Evolutionary conservation across 345 rosid genomes (phyloP), one percentile per base, ranked within the genome.

Genomic region (Chamaenerion angustifolium): DNA sequence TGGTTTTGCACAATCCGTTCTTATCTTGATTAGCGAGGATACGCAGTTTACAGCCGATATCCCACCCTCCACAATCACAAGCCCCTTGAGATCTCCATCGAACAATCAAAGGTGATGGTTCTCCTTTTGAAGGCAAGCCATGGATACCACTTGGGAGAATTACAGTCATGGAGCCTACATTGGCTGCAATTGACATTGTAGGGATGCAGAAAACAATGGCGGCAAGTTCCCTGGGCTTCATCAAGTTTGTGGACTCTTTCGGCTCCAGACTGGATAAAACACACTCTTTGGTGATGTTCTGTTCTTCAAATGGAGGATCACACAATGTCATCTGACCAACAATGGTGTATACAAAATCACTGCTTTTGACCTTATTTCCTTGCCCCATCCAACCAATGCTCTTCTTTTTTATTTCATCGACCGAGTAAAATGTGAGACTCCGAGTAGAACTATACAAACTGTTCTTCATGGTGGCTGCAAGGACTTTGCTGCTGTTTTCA

Each of bases 41-140:
- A 1, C 71, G 74, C 1, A 83, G 66, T 59, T 76, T 70, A 59
- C 98, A 90, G 52, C 95, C 98, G 13, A 83, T 71, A 70, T 90
- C 98, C 98, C 98, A 90, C 16, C 98, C 98, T 48, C 98, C 98
- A 47, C 95, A 90, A 57, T 90, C 95, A 25, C 98, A 90, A 15
- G 68, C 53, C 59, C 94, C 95, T 60, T 88, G 82, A 4, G 78
- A 62, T 58, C 47, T 79, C 94, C 94, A 89, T 44, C 95, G 60
- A 6, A 81, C 68, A 59, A 85, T 65, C 74, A 89, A 59, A 25
- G 88, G 72, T 4, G 86, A 67, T 62, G 90, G 98, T 12, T 48
- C 64, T 45, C 82, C 69, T 57, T 75, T 68, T 63, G 58, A 67
- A 25, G 92, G 90, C 55, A 85, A 51, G 57, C 94, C 68, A 68